These are phyloP conservation scores for Collybia nuda DNA, from an alignment of 768 basidiomycete genomes.

Conservation along the genomic window DNA sequence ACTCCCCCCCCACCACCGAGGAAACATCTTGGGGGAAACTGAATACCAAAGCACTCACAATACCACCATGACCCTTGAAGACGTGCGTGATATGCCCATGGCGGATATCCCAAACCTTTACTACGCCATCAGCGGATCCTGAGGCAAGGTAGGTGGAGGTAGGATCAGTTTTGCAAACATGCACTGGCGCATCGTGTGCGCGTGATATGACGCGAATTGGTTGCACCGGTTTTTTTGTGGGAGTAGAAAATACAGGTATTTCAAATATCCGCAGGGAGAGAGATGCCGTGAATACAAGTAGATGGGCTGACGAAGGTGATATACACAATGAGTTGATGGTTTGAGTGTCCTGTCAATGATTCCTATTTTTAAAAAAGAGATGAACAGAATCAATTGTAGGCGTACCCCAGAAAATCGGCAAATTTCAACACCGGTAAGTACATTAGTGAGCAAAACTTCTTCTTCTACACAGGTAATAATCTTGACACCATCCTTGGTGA, in stretches of 20 bases:
- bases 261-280: conserved; percentile 84
- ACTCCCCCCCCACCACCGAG: conserved; percentile 40
- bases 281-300: conserved; percentile 80
- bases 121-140: conserved; percentile 93
- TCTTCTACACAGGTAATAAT: conserved; percentile 88
- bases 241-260: conserved; percentile 51
- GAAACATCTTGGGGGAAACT: conserved; percentile 70
- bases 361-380: conserved; percentile 1
- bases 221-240: conserved; percentile 50
- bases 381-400: neutral
- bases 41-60: conserved; percentile 88
- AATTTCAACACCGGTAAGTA: conserved; percentile 70
- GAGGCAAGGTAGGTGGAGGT: conserved; percentile 91
- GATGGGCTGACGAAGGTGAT: conserved; percentile 70
- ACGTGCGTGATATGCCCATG: conserved; percentile 91
- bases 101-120: conserved; percentile 93
- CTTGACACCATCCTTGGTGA: conserved; percentile 74
- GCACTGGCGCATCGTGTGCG: conserved; percentile 93
- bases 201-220: conserved; percentile 76
- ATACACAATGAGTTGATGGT: conserved; percentile 82
- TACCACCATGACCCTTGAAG: conserved; percentile 97
- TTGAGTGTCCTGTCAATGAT: conserved; percentile 68
- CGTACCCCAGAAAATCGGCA: conserved; percentile 85
- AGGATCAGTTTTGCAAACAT: conserved; percentile 82
- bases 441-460: conserved; percentile 79